A percentile compares a stretch with the other conserved stretches of the same genome.
Conservation (phyloP, 805 yeast genomes). For the Wickerhamiella siamensis region DNA sequence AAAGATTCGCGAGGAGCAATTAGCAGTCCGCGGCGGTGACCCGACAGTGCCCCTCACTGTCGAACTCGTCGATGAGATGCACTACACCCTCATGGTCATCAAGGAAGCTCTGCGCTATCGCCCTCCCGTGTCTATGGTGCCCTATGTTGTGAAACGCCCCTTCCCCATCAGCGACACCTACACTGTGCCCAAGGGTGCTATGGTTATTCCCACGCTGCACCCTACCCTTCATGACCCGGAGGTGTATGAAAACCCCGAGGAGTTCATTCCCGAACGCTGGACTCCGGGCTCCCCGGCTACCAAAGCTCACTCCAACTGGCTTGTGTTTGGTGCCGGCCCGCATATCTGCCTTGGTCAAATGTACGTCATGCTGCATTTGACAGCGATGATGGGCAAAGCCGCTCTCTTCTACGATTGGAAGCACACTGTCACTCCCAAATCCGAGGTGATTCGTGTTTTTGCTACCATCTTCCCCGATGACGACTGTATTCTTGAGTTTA, state of each 20-base stretch:
- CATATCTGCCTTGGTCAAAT: constrained; percentile 93
- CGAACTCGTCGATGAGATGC: constrained; percentile 73
- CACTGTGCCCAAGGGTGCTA: constrained; percentile 91
- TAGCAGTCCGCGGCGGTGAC: constrained; percentile 66
- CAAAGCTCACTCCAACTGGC: constrained; percentile 77
- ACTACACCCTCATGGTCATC: constrained; percentile 78
- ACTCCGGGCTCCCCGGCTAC: constrained; percentile 53
- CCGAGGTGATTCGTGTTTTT: constrained; percentile 88
- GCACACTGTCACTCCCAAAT: constrained; percentile 68
- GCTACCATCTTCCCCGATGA: constrained; percentile 98
- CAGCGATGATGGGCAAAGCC: constrained; percentile 84
- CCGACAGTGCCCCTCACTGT: constrained; percentile 45
- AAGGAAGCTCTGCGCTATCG: constrained; percentile 86
- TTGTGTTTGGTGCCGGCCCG: constrained; percentile 94
- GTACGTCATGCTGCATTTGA: constrained; percentile 80
- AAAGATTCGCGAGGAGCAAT: constrained; percentile 86
- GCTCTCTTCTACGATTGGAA: constrained; percentile 64
- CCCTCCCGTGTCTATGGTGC: constrained; percentile 98
- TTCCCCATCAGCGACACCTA: constrained; percentile 75
- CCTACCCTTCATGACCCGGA: constrained; percentile 97
- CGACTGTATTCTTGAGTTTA: constrained; percentile 71
- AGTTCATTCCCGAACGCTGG: constrained; percentile 95
- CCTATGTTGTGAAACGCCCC: constrained; percentile 76
- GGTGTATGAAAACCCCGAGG: constrained; percentile 87
- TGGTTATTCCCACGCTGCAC: constrained; percentile 90